phyloP scores from a whole-genome alignment of 169 alveolate genomes.

The Eimeria sp. region DNA sequence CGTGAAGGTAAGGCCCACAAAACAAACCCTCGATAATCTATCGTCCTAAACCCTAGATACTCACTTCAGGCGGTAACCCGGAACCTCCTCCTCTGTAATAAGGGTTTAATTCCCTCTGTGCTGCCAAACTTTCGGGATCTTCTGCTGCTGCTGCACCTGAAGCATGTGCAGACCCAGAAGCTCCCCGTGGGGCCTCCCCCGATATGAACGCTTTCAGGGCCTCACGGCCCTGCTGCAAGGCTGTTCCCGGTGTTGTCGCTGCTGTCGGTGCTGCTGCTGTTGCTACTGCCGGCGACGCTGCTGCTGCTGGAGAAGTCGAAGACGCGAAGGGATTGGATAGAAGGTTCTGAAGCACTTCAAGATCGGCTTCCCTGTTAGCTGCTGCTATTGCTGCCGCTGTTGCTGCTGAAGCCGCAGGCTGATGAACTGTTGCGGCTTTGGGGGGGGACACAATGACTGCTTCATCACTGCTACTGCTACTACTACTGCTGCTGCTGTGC shows the following conservation, averaged over 20 bases:
- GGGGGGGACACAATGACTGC: constrained; percentile 23
- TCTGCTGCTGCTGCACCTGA: constrained; percentile 28
- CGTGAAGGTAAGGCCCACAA: constrained; percentile 25
- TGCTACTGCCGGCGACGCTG: background rate
- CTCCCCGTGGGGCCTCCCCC: background rate
- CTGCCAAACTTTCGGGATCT: constrained; percentile 33
- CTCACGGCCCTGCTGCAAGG: constrained; percentile 42
- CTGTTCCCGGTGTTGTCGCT: background rate
- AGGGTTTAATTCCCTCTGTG: constrained; percentile 20
- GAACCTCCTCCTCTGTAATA: background rate
- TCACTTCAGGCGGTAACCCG: constrained; percentile 2
- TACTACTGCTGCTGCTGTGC: constrained; percentile 38
- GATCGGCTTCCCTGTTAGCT: background rate
- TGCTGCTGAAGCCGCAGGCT: constrained; percentile 14
- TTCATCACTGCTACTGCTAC: constrained; percentile 39
- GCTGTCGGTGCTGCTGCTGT: background rate
- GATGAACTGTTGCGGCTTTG: background rate
- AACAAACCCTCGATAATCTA: background rate
- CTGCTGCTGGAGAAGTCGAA: constrained; percentile 18
- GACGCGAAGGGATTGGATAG: background rate
- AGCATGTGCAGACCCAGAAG: background rate
- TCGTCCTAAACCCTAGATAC: background rate
- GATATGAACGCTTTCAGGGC: constrained; percentile 10
- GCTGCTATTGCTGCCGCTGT: constrained; percentile 16
- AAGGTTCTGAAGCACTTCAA: constrained; percentile 4